phyloP scores from a whole-genome alignment of 352 stramenopile species.

The Pythium myriotylum region DNA sequence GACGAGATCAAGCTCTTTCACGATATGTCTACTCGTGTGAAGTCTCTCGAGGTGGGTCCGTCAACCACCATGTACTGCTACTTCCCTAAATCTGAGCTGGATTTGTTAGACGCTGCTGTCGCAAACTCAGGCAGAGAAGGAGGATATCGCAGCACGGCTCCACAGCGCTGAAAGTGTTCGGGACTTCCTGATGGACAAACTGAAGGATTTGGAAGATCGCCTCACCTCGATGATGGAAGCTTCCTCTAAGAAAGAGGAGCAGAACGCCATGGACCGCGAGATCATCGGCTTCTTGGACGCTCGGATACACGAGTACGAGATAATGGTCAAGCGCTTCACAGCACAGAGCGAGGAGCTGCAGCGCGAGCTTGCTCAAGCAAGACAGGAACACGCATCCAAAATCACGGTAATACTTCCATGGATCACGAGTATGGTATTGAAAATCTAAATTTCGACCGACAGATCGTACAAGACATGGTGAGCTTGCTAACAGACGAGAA shows the following conservation, averaged over 20 bases:
- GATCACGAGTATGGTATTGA: no score
- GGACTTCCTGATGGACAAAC: slow-evolving; percentile 86
- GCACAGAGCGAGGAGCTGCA: slow-evolving; percentile 58
- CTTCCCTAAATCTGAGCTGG: background rate
- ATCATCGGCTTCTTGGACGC: slow-evolving; percentile 85
- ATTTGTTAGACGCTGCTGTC: slow-evolving; percentile 50
- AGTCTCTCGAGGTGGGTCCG: slow-evolving; percentile 57
- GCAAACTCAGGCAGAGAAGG: slow-evolving; percentile 75
- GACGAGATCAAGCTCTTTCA: slow-evolving; percentile 87
- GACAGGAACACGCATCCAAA: slow-evolving; percentile 62
- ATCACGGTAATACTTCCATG: slow-evolving; percentile 44
- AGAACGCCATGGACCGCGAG: slow-evolving; percentile 69
- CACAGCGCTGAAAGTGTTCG: slow-evolving; percentile 80
- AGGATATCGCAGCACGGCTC: slow-evolving; percentile 69
- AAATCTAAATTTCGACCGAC: background rate
- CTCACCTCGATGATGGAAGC: slow-evolving; percentile 57
- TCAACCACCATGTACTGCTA: background rate
- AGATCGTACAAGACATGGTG: slow-evolving; percentile 88
- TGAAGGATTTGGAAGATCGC: slow-evolving; percentile 76
- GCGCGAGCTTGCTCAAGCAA: slow-evolving; percentile 44
- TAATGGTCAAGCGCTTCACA: slow-evolving; percentile 50
- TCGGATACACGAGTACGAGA: slow-evolving; percentile 78
- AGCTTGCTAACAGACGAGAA: slow-evolving; percentile 75
- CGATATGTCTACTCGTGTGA: slow-evolving; percentile 80
- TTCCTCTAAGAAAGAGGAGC: slow-evolving; percentile 64